These are phyloP conservation scores for Hyphopichia wangnamkhiaoensis DNA, from an alignment of 1,139 yeast genomes.

Conservation along the genomic window DNA sequence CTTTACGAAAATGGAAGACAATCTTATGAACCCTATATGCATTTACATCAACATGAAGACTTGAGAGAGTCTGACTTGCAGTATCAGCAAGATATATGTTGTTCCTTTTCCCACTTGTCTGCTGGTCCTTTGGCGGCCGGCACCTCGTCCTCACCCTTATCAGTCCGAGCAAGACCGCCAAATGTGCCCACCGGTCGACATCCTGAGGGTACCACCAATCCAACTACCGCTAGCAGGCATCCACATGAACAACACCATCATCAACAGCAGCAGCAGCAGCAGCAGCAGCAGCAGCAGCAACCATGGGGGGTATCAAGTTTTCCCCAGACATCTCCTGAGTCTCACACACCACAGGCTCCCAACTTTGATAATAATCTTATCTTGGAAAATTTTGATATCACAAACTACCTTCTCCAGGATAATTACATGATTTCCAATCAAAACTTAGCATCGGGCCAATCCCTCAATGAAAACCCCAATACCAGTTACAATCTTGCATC, in stretches of 20 bases:
- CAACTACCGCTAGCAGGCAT: conserved; percentile 5
- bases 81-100: conserved; percentile 28
- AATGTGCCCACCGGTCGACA: too few species aligned
- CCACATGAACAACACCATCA: conserved; percentile 5
- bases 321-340: too few species aligned
- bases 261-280: conserved; percentile 4
- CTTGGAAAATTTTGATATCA: conserved; percentile 24
- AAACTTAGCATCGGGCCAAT: too few species aligned
- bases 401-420: conserved; percentile 22
- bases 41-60: conserved; percentile 31
- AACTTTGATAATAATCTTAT: conserved; percentile 16
- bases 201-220: conserved; percentile 3
- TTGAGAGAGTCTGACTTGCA: conserved; percentile 34
- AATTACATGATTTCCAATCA: neutral
- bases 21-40: conserved; percentile 34
- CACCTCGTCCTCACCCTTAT: conserved; percentile 1
- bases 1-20: conserved; percentile 35
- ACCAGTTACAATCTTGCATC: neutral
- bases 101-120: conserved; percentile 5
- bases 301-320: too few species aligned
- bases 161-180: too few species aligned
- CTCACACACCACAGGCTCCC: too few species aligned
- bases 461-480: too few species aligned
- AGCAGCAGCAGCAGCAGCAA: conserved; percentile 1
- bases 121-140: neutral